A percentile compares a stretch with the other conserved stretches of the same genome.
Evolutionary conservation across 352 stramenopile genomes (phyloP).

Genomic region (Globisporangium recalcitrans): DNA sequence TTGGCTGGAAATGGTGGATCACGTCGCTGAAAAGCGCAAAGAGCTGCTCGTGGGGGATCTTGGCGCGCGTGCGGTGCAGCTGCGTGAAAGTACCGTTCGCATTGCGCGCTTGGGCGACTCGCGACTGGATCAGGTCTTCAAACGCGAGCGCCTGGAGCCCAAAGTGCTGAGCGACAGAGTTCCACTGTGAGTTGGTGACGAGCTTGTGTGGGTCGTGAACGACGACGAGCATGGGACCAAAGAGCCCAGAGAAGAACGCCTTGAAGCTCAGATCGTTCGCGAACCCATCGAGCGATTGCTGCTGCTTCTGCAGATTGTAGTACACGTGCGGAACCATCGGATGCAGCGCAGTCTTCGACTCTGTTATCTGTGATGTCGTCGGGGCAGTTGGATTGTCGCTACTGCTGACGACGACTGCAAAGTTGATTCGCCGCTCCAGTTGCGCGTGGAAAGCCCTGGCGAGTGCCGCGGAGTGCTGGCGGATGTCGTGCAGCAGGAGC

Average conservation of each 20-base stretch:
- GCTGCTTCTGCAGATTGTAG: constrained; percentile 2
- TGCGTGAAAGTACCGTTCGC: constrained; percentile 20
- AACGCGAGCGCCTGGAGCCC: constrained; percentile 25
- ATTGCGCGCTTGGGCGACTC: constrained; percentile 22
- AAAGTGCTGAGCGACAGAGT: constrained; percentile 18
- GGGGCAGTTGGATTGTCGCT: constrained; percentile 10
- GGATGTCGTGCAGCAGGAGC: constrained; percentile 24
- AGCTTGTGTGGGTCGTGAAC: constrained; percentile 21
- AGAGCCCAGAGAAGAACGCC: constrained; percentile 24
- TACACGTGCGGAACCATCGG: neutral
- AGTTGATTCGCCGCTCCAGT: constrained; percentile 24
- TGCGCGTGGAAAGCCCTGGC: constrained; percentile 12
- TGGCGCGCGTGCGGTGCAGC: constrained; percentile 28
- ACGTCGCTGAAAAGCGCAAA: constrained; percentile 19
- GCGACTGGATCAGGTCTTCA: constrained; percentile 16
- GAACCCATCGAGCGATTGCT: neutral
- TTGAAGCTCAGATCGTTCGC: constrained; percentile 3
- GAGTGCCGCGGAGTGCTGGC: constrained; percentile 13
- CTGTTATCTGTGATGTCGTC: neutral
- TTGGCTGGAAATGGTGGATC: constrained; percentile 2
- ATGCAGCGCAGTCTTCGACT: neutral
- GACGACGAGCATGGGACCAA: constrained; percentile 32
- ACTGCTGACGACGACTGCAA: constrained; percentile 16
- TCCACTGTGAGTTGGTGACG: neutral
- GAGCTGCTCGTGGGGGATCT: constrained; percentile 21